A percentile compares a stretch with the other conserved stretches of the same genome.
Evolutionary conservation across 2,329 filamentous ascomycete genomes (phyloP).

Genomic region (Penicillium sp.): DNA sequence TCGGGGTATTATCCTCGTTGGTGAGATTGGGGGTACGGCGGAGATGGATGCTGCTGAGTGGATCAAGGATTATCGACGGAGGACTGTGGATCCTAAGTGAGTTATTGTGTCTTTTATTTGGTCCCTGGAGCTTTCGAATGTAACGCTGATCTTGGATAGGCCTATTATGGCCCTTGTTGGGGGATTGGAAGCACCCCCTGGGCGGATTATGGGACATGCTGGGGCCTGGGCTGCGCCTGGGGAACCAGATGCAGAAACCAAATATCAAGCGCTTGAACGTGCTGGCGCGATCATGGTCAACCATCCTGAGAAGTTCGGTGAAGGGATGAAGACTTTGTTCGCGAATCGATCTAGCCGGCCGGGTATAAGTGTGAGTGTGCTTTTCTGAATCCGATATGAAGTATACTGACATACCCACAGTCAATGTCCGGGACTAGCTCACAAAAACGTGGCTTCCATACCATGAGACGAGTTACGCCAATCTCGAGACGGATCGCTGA

Average conservation of each 20-base stretch:
- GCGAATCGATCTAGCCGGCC: constrained; percentile 35
- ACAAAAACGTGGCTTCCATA: constrained; percentile 55
- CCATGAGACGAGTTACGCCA: constrained; percentile 35
- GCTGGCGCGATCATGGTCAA: constrained; percentile 69
- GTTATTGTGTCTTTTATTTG: constrained; percentile 22
- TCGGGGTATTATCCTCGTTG: constrained; percentile 68
- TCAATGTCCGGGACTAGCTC: constrained; percentile 19
- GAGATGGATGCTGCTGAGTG: constrained; percentile 72
- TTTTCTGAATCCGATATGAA: not conserved
- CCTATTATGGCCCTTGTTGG: constrained; percentile 72
- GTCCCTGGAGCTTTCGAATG: fast-evolving
- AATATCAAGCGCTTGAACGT: constrained; percentile 63
- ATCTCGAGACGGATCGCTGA: not conserved
- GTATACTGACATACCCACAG: constrained; percentile 19
- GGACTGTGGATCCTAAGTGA: constrained; percentile 62
- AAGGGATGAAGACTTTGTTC: constrained; percentile 63
- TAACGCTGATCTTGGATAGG: constrained; percentile 39
- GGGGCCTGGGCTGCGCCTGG: constrained; percentile 69
- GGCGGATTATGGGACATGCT: constrained; percentile 74
- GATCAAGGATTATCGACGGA: constrained; percentile 64
- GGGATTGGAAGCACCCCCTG: constrained; percentile 61
- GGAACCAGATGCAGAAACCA: constrained; percentile 63
- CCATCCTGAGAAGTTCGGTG: constrained; percentile 72
- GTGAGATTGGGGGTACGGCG: constrained; percentile 68
- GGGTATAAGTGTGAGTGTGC: constrained; percentile 22